phyloP scores from a whole-genome alignment of 1,139 yeast species.

The Kodamaea sp. region DNA sequence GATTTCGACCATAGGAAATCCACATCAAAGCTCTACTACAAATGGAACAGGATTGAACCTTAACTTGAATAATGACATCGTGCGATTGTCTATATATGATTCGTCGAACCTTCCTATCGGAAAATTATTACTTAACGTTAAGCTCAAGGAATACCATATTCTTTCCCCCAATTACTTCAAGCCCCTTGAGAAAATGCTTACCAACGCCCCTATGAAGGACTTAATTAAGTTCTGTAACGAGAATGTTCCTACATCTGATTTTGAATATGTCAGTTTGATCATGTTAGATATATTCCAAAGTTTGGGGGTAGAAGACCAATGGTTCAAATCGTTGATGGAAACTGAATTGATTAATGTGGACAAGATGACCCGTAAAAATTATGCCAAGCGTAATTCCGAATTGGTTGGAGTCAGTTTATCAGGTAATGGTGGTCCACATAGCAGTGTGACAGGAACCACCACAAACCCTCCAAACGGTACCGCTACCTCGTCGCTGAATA shows the following conservation, averaged over 20 bases:
- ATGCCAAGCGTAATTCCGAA: constrained; percentile 25
- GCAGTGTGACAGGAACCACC: constrained; percentile 1
- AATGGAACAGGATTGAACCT: constrained; percentile 9
- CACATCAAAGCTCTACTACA: constrained; percentile 8
- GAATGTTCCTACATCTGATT: constrained; percentile 44
- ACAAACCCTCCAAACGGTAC: constrained; percentile 2
- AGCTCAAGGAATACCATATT: constrained; percentile 57
- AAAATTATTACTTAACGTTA: constrained; percentile 55
- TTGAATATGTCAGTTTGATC: constrained; percentile 55
- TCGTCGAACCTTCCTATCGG: constrained; percentile 53
- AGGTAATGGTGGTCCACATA: constrained; percentile 1
- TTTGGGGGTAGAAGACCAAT: constrained; percentile 60
- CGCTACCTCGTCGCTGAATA: constrained; percentile 27
- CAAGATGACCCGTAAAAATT: constrained; percentile 46
- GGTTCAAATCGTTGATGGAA: constrained; percentile 70
- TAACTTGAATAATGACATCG: constrained; percentile 32
- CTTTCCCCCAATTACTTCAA: constrained; percentile 59
- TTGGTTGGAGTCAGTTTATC: not conserved
- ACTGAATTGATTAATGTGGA: constrained; percentile 57
- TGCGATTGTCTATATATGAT: constrained; percentile 45
- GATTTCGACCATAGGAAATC: constrained; percentile 11
- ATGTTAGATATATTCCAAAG: constrained; percentile 68
- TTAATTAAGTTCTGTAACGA: constrained; percentile 49
- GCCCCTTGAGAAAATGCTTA: constrained; percentile 59
- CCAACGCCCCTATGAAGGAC: constrained; percentile 52